phyloP scores from a whole-genome alignment of 106 monocot species.

The Acorus calamus region DNA sequence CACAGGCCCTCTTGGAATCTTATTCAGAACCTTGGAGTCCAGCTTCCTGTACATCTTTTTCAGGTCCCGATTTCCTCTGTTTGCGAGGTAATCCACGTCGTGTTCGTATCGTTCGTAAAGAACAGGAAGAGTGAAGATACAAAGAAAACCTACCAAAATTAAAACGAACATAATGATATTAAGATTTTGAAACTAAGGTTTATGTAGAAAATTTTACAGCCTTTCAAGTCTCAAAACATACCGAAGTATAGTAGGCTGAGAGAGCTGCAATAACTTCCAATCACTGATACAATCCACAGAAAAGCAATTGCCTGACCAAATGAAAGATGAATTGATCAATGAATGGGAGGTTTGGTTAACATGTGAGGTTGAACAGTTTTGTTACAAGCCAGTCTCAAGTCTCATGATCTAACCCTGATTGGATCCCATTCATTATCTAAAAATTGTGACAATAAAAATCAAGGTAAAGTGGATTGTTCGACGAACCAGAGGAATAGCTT shows the following conservation, averaged over 20 bases:
- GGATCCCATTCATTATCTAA: too few species aligned
- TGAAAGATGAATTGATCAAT: not conserved
- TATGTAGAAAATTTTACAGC: slow-evolving; percentile 2
- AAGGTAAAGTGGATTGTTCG: too few species aligned
- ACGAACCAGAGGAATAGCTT: slow-evolving; percentile 48
- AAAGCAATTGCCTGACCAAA: slow-evolving; percentile 25
- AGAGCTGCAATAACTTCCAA: slow-evolving; percentile 41
- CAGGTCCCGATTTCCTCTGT: slow-evolving; percentile 7
- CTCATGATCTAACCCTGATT: too few species aligned
- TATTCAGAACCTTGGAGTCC: slow-evolving; percentile 12
- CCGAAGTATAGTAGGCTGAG: slow-evolving; percentile 43
- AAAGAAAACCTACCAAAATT: slow-evolving; percentile 15
- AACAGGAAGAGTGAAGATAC: slow-evolving; percentile 3
- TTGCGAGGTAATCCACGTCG: slow-evolving; percentile 11
- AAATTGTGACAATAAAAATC: too few species aligned
- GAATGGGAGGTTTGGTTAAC: too few species aligned
- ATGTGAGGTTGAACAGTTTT: too few species aligned
- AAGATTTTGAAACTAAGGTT: too few species aligned
- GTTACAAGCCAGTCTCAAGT: too few species aligned
- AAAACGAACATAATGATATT: too few species aligned
- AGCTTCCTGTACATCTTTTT: slow-evolving; percentile 15
- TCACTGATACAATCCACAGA: slow-evolving; percentile 47
- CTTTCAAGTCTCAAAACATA: slow-evolving; percentile 15
- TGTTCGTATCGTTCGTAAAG: slow-evolving; percentile 17
- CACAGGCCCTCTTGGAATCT: slow-evolving; percentile 21